Percentiles rank a stretch among this genome's conserved stretches.
Conservation (phyloP, 306 rosid genomes). For the Hippophae rhamnoides region DNA sequence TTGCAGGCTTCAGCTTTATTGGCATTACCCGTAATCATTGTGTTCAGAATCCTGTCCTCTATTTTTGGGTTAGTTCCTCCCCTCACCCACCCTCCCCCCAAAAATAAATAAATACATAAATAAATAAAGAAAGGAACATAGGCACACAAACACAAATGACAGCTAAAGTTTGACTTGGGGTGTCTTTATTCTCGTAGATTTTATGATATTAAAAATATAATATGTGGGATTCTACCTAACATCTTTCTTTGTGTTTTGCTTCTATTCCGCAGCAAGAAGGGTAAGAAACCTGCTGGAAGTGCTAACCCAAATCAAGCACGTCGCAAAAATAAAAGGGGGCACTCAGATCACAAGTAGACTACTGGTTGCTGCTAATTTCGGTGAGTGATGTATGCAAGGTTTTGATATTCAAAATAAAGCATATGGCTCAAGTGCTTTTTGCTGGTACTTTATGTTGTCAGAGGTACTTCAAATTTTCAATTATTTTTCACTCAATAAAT, state of each 20-base stretch:
- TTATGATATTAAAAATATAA: too few relatives aligned
- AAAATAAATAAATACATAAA: too few relatives aligned
- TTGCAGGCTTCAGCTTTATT: slow-evolving; percentile 91
- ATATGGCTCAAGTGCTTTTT: too few relatives aligned
- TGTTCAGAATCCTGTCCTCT: slow-evolving; percentile 56
- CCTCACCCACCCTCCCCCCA: neutral
- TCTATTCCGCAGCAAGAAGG: slow-evolving; percentile 46
- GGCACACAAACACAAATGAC: neutral
- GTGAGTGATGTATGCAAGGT: neutral
- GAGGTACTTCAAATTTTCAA: too few relatives aligned
- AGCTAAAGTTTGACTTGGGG: neutral
- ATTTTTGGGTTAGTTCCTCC: slow-evolving; percentile 49
- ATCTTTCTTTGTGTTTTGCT: neutral
- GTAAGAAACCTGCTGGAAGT: slow-evolving; percentile 41
- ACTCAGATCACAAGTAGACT: slow-evolving; percentile 54
- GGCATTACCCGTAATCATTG: slow-evolving; percentile 65
- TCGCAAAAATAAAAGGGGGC: slow-evolving; percentile 74
- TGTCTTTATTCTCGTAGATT: too few relatives aligned
- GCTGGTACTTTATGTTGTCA: too few relatives aligned
- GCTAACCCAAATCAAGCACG: slow-evolving; percentile 43
- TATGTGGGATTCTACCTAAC: too few relatives aligned
- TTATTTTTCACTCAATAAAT: too few relatives aligned
- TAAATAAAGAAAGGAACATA: too few relatives aligned
- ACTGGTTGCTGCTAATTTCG: neutral
- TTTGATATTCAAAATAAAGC: too few relatives aligned